Evolutionary conservation across 768 basidiomycete genomes (phyloP).

Genomic region (Mycena metata): DNA sequence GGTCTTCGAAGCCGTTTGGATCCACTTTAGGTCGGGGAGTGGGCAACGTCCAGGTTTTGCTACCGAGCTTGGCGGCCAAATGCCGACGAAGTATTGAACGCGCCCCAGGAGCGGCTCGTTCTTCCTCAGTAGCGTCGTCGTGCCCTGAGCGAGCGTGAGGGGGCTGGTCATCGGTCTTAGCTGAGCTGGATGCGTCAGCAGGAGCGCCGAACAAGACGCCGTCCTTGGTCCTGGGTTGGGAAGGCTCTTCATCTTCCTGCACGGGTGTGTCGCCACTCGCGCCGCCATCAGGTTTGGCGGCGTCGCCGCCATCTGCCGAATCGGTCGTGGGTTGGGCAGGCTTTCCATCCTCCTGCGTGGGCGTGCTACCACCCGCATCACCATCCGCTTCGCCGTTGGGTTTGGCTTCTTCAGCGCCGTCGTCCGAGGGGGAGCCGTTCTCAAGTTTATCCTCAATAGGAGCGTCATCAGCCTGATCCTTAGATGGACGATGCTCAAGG

Average conservation of each 20-base stretch:
- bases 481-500: conserved; percentile 60
- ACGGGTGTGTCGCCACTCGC: not conserved
- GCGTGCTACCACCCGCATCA: not conserved
- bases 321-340: too few species aligned
- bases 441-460: conserved; percentile 49
- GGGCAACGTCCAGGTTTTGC: conserved; percentile 72
- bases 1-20: conserved; percentile 88
- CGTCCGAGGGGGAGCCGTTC: conserved; percentile 34
- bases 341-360: conserved; percentile 20
- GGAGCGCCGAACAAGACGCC: conserved; percentile 67
- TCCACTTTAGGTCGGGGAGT: conserved; percentile 80
- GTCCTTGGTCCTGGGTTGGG: conserved; percentile 55
- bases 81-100: conserved; percentile 69
- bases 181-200: conserved; percentile 61
- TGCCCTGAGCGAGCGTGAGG: conserved; percentile 61
- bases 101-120: conserved; percentile 63
- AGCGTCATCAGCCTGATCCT: conserved; percentile 46
- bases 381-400: conserved; percentile 19
- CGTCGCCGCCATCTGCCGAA: too few species aligned
- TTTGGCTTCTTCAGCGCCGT: conserved; percentile 14
- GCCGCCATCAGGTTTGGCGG: too few species aligned
- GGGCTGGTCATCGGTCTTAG: conserved; percentile 59
- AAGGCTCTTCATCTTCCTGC: conserved; percentile 30
- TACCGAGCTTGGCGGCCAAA: conserved; percentile 62
- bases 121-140: conserved; percentile 61